Evolutionary conservation across 2,329 filamentous ascomycete species (phyloP), one percentile per base, ranked within the genome.

Genomic region (Xylaria sp.): DNA sequence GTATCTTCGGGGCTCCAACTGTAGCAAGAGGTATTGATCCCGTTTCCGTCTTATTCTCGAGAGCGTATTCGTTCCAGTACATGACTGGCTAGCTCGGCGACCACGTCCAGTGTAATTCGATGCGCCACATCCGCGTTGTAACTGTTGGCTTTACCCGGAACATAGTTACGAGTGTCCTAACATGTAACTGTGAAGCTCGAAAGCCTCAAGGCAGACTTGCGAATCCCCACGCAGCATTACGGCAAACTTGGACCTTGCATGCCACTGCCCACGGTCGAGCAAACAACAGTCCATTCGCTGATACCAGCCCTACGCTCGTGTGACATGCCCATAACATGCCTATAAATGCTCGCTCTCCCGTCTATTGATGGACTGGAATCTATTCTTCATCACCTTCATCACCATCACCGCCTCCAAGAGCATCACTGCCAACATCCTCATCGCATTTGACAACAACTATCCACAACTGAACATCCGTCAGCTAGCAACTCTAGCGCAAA

Each of bases 261-360:
- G 31, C 8, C 44, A 53, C 47, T 54, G 61, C 35, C 29, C 40
- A 49, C 46, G 8, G 11, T 52, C 29, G 38, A 47, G 41, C 58
- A 64, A 62, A 64, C 57, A 63, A 57, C 15, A 57, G 15, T 29
- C 15, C 15, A 48, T 41, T 59, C 29, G 38, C 52, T 41, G 15
- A 60, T n/a, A 35, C 11, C 33, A 37, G 33, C 41, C 64, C 27
- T 37, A 38, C 60, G 29, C 53, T 65, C 46, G 55, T 62, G 56
- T 44, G 23, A 60, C 58, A 41, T 53, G 27, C 63, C 47, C 71
- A 71, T 71, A 72, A 60, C 58, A 41, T 53, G 27, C 63, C 47
- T 71, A 71, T 71, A 72, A 72, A 70, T 58, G 58, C 58, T 46
- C 27, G 58, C 54, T 47, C 60, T 66, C 62, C 66, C 69, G 23